These are phyloP conservation scores for Sporobolus alterniflorus DNA, from an alignment of 202 grass and related monocot species.

Conservation along the genomic window DNA sequence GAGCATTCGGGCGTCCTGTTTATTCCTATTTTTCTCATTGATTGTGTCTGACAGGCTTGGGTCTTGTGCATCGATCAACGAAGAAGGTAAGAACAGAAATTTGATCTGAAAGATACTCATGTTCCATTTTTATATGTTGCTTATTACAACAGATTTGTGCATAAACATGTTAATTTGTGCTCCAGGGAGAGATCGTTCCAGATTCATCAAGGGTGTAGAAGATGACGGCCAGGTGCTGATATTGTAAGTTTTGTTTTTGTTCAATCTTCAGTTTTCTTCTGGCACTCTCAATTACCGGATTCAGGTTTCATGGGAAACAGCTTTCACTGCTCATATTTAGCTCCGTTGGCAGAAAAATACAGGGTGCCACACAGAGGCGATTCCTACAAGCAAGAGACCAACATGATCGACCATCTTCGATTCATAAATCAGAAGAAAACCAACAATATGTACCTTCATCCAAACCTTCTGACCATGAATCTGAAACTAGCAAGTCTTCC, in stretches of 20 bases:
- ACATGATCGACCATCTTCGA: not conserved
- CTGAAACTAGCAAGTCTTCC: not conserved
- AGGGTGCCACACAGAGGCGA: not conserved
- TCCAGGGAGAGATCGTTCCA: conserved; percentile 48
- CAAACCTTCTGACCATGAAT: not conserved
- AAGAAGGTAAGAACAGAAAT: conserved; percentile 50
- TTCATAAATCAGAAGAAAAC: not conserved
- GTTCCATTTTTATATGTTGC: no score
- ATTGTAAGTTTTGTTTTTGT: conserved; percentile 52
- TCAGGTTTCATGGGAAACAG: not conserved
- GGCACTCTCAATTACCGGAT: not conserved
- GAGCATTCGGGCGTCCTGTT: conserved; percentile 9
- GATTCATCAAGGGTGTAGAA: conserved; percentile 25
- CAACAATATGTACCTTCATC: not conserved
- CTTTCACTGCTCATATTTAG: not conserved
- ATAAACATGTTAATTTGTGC: conserved; percentile 12
- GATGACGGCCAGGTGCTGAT: conserved; percentile 38
- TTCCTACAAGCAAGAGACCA: not conserved
- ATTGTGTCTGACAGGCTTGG: conserved; percentile 36
- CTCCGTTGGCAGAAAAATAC: conserved; percentile 9
- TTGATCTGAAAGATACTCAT: not conserved
- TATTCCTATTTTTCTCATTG: conserved; percentile 32
- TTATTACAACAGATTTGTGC: no score
- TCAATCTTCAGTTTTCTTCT: conserved; percentile 5
- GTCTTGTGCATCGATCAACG: conserved; percentile 31